phyloP scores from a whole-genome alignment of 305 asterid genomes.

The Solanum hybrid region DNA sequence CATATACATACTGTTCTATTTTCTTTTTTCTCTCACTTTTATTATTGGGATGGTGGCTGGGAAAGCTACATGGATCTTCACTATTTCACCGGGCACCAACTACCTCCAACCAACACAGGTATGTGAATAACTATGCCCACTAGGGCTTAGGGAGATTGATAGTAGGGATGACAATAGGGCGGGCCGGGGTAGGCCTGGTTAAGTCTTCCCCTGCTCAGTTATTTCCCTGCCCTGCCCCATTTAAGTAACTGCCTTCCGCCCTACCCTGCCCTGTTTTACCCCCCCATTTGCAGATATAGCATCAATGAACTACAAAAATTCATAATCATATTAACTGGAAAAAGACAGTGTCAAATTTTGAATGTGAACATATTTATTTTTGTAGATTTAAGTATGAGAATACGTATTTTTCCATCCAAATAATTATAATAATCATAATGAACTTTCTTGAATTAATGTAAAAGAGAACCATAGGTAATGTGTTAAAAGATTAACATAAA shows the following conservation, averaged over 20 bases:
- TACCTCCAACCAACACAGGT: neutral
- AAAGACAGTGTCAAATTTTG: neutral
- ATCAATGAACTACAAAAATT: neutral
- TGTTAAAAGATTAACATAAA: neutral
- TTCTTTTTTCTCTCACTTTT: neutral
- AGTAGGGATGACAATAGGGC: neutral
- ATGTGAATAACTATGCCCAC: neutral
- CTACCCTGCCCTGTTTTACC: neutral
- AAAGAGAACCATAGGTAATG: neutral
- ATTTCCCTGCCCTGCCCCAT: neutral
- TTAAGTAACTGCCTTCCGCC: neutral
- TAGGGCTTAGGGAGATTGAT: neutral
- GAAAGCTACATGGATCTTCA: neutral
- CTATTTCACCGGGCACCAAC: neutral
- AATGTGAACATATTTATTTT: neutral
- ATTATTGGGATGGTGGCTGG: neutral
- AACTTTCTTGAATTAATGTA: neutral
- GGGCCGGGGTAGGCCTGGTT: neutral
- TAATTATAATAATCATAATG: neutral
- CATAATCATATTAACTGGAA: neutral
- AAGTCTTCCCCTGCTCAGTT: neutral
- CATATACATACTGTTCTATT: neutral
- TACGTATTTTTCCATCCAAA: neutral
- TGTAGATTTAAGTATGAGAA: neutral
- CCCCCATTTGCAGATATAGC: neutral